Evolutionary conservation across 2,329 filamentous ascomycete species (phyloP).

Genomic region (Davidsoniella australis): DNA sequence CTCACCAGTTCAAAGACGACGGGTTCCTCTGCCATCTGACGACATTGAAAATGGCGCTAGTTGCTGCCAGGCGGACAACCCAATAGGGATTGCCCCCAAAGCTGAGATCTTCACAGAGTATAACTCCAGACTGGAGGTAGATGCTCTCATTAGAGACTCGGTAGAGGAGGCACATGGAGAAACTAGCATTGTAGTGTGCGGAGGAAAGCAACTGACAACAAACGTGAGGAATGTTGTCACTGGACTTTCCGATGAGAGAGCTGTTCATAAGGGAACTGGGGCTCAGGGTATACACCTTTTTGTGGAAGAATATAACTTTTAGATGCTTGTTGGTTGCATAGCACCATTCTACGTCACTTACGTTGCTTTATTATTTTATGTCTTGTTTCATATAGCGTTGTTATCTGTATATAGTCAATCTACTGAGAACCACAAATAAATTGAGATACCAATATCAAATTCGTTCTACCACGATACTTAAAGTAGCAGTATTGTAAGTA

Average conservation of each 20-base stretch:
- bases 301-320: constrained; percentile 41
- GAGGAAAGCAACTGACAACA: constrained; percentile 36
- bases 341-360: no score
- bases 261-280: constrained; percentile 46
- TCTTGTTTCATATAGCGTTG: no score
- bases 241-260: constrained; percentile 39
- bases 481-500: no score
- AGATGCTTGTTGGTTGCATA: background rate
- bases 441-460: no score
- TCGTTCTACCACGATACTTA: no score
- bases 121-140: constrained; percentile 31
- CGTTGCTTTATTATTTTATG: no score
- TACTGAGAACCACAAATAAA: no score
- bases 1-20: background rate
- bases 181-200: constrained; percentile 44
- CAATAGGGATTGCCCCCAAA: background rate
- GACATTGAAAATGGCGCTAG: constrained; percentile 9
- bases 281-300: constrained; percentile 45
- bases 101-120: constrained; percentile 26
- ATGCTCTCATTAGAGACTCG: constrained; percentile 31
- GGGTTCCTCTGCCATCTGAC: background rate
- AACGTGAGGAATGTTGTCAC: constrained; percentile 38
- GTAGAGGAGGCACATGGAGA: constrained; percentile 43
- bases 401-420: no score
- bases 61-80: constrained; percentile 7